Evolutionary conservation across 306 rosid genomes (phyloP), one percentile per base, ranked within the genome.

Genomic region (Lablab purpureus): DNA sequence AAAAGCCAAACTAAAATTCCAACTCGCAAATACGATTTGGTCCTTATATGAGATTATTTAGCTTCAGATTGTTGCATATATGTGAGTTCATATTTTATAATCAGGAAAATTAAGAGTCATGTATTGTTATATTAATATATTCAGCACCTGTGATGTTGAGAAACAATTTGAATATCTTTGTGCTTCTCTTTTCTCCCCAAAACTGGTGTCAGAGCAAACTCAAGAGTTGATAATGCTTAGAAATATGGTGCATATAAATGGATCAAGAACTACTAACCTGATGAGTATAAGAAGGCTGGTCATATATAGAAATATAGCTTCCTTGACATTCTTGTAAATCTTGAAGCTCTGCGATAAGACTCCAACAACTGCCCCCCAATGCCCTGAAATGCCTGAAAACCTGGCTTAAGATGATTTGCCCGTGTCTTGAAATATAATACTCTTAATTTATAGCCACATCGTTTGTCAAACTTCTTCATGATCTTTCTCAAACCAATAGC

Each of bases 361-460:
- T 81, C 99, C 99, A 64, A 90, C 98, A 74, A 96, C 98, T 71
- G 99, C 99, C 32, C n/a, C n/a, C 96, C 94, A 46, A 96, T 72
- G 1, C 97, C 87, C 89, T 86, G 80, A 63, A 72, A 65, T 95
- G 99, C 89, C 90, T 90, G 85, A 89, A 91, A 76, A 95, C 94
- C 93, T 95, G 98, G 80, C 92, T 93, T 77, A 95, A 89, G 99
- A 87, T 95, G 99, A 85, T 95, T 95, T 59, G 98, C 97, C 1
- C 99, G 97, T 11, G 99, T 95, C 86, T 91, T 89, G 74, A n/a
- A n/a, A 95, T 94, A 78, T 93, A 95, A 78, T 90, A 89, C 90
- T 18, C 98, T 83, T 88, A 95, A 95, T 83, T 91, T 89, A 79
- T 90, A 91, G 77, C 99, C 84, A 32, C 91, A 83, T 51, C 97